These are phyloP conservation scores for Ceratocystis colombiana DNA, from an alignment of 2,329 filamentous ascomycete species.

Conservation along the genomic window DNA sequence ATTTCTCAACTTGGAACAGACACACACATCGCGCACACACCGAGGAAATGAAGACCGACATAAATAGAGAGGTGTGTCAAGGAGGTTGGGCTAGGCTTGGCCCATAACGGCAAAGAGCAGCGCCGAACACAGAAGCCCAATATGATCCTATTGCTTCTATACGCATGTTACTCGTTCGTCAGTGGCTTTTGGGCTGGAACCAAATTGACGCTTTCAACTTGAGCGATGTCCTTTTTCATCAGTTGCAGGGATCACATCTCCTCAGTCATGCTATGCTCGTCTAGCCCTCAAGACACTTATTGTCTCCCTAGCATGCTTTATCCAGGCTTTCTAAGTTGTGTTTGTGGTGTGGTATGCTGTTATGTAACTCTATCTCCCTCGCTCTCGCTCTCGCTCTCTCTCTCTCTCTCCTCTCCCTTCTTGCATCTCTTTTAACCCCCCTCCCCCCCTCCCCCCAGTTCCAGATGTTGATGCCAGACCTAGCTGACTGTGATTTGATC, in stretches of 20 bases:
- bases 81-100: conserved; percentile 4
- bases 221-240: background rate
- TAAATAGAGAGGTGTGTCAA: background rate
- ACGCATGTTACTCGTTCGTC: background rate
- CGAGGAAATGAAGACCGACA: conserved; percentile 1
- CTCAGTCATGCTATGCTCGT: background rate
- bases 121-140: background rate
- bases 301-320: background rate
- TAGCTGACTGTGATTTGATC: background rate
- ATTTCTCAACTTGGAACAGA: background rate
- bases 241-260: background rate
- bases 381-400: background rate
- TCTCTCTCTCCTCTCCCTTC: background rate
- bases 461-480: background rate
- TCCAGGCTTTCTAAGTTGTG: background rate
- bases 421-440: background rate
- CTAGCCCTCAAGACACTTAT: background rate
- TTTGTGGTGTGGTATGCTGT: background rate
- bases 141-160: background rate
- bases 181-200: conserved; percentile 7
- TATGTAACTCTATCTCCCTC: background rate
- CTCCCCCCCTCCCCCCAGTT: background rate
- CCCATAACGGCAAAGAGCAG: background rate
- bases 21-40: background rate
- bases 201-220: conserved; percentile 6